Percentiles rank a stretch among this genome's conserved stretches.
These are phyloP conservation scores for Debaryomyces maramus DNA, from an alignment of 805 yeast genomes.

Conservation along the genomic window DNA sequence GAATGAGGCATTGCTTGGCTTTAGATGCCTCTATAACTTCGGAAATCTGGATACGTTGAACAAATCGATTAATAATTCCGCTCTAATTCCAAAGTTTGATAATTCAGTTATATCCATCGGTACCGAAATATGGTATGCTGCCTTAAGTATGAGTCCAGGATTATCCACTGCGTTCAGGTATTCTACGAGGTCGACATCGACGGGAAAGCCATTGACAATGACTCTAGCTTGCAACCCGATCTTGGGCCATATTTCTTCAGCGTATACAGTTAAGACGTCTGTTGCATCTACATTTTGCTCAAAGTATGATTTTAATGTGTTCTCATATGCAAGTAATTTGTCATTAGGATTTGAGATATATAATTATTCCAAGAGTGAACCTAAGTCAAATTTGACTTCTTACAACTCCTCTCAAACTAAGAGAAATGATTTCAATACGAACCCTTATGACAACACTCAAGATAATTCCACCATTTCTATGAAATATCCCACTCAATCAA, in stretches of 20 bases:
- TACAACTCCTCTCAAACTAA: neutral
- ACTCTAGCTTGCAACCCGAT: slow-evolving; percentile 86
- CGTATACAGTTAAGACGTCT: slow-evolving; percentile 82
- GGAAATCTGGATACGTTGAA: slow-evolving; percentile 26
- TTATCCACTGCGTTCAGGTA: slow-evolving; percentile 82
- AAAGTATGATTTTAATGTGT: slow-evolving; percentile 83
- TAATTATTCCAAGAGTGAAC: slow-evolving; percentile 53
- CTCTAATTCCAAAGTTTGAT: slow-evolving; percentile 46
- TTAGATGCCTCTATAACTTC: slow-evolving; percentile 73
- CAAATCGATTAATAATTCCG: slow-evolving; percentile 40
- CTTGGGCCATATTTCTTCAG: slow-evolving; percentile 83
- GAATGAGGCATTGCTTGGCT: slow-evolving; percentile 79
- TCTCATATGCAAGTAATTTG: slow-evolving; percentile 85
- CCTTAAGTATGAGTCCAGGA: slow-evolving; percentile 83
- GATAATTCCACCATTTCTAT: neutral
- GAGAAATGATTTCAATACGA: neutral
- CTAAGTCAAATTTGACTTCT: slow-evolving; percentile 11
- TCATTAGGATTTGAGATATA: slow-evolving; percentile 86
- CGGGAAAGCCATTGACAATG: slow-evolving; percentile 88
- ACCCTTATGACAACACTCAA: neutral
- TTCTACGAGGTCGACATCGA: slow-evolving; percentile 78
- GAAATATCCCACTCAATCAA: neutral
- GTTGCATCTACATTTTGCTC: slow-evolving; percentile 76
- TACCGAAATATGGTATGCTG: slow-evolving; percentile 86
- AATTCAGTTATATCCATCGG: slow-evolving; percentile 75